Conservation (phyloP, 805 yeast genomes). For the Wickerhamomyces silvicola region DNA sequence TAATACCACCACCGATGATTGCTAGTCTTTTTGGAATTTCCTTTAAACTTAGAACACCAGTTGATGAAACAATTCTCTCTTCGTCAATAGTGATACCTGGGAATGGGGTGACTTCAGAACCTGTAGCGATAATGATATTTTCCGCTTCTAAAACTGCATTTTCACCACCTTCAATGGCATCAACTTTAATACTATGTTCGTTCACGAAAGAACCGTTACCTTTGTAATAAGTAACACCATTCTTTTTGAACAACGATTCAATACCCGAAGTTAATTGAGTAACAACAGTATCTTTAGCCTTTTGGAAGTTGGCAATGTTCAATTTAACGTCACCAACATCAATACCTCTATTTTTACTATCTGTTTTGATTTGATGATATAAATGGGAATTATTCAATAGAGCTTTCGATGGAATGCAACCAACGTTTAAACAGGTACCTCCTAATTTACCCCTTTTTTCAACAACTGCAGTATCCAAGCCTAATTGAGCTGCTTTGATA, state of each 20-base stretch:
- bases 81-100: slow-evolving; percentile 97
- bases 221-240: slow-evolving; percentile 89
- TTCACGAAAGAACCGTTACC: slow-evolving; percentile 86
- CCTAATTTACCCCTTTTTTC: slow-evolving; percentile 96
- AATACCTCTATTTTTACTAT: slow-evolving; percentile 84
- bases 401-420: slow-evolving; percentile 98
- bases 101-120: slow-evolving; percentile 97
- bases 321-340: slow-evolving; percentile 72
- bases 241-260: slow-evolving; percentile 91
- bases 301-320: slow-evolving; percentile 75
- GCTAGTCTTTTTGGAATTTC: slow-evolving; percentile 90
- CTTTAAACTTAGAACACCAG: slow-evolving; percentile 80
- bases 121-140: slow-evolving; percentile 93
- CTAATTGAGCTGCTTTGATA: slow-evolving; percentile 96
- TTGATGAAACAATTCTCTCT: slow-evolving; percentile 92
- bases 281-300: slow-evolving; percentile 89
- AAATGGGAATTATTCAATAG: slow-evolving; percentile 89
- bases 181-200: slow-evolving; percentile 71
- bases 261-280: slow-evolving; percentile 87
- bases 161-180: slow-evolving; percentile 81
- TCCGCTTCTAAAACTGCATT: slow-evolving; percentile 71
- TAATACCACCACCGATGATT: slow-evolving; percentile 98
- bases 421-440: slow-evolving; percentile 98
- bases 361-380: slow-evolving; percentile 83
- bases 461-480: slow-evolving; percentile 89